Evolutionary conservation across 1,284 basidiomycete genomes (phyloP).

Genomic region (Malassezia furfur): DNA sequence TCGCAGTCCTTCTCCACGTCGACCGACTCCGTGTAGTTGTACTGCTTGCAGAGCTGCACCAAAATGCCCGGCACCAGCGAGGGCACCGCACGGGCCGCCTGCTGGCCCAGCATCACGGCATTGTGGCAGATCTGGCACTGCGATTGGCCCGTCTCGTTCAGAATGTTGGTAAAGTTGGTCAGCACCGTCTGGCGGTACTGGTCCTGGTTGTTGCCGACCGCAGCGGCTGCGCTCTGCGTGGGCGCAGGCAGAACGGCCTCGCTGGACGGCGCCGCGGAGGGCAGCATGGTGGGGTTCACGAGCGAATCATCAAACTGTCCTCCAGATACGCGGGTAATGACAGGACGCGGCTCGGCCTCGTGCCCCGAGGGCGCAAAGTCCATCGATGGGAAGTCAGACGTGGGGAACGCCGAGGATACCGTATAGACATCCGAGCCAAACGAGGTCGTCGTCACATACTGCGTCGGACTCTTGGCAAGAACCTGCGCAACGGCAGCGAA

Average conservation of each 20-base stretch:
- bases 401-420: conserved; percentile 41
- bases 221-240: not conserved
- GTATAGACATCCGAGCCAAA: conserved; percentile 28
- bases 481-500: not conserved
- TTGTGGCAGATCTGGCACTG: conserved; percentile 59
- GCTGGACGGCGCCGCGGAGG: conserved; percentile 52
- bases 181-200: conserved; percentile 50
- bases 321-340: conserved; percentile 28
- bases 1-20: conserved; percentile 53
- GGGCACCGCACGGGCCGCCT: conserved; percentile 59
- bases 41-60: conserved; percentile 58
- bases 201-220: conserved; percentile 46
- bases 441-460: not conserved
- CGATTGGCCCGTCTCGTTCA: conserved; percentile 42
- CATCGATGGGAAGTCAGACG: conserved; percentile 35
- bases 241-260: conserved; percentile 26
- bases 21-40: conserved; percentile 53
- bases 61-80: conserved; percentile 57
- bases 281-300: conserved; percentile 59
- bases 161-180: conserved; percentile 34
- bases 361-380: conserved; percentile 24
- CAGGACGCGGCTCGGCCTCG: conserved; percentile 33
- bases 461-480: not conserved
- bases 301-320: conserved; percentile 52
- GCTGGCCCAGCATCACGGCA: conserved; percentile 60